Evolutionary conservation across 768 basidiomycete species (phyloP).

Genomic region (Clitopilus passeckerianus): DNA sequence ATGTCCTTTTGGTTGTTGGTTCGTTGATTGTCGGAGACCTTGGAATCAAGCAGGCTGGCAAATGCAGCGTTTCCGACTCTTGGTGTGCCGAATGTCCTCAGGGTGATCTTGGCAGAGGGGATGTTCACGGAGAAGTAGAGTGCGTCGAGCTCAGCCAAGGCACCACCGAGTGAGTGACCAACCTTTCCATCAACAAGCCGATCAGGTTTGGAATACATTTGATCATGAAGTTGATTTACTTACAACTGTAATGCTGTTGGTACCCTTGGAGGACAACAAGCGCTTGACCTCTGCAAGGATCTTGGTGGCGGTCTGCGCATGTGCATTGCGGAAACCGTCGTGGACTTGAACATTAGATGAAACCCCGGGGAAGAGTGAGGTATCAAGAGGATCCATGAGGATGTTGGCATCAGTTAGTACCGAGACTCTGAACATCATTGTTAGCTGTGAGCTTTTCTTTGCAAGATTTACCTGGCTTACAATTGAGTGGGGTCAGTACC

Average conservation of each 20-base stretch:
- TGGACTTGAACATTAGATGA: constrained; percentile 38
- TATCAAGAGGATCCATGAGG: constrained; percentile 29
- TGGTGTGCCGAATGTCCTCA: constrained; percentile 45
- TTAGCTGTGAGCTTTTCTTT: neutral
- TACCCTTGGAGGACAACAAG: constrained; percentile 30
- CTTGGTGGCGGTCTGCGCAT: constrained; percentile 37
- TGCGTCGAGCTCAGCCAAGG: constrained; percentile 46
- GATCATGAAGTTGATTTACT: constrained; percentile 5
- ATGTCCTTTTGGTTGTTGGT: constrained; percentile 38
- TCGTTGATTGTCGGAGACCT: constrained; percentile 35
- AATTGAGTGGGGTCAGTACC: constrained; percentile 54
- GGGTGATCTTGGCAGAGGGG: constrained; percentile 35
- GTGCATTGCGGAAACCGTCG: constrained; percentile 48
- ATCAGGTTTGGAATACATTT: constrained; percentile 9
- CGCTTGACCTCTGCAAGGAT: constrained; percentile 40
- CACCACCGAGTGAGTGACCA: constrained; percentile 50
- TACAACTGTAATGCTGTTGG: constrained; percentile 37
- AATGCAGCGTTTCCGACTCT: constrained; percentile 49
- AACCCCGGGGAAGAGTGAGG: constrained; percentile 52
- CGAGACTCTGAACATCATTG: constrained; percentile 30
- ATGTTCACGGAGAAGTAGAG: constrained; percentile 43
- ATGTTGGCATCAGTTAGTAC: constrained; percentile 47
- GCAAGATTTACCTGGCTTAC: constrained; percentile 22
- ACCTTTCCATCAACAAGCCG: constrained; percentile 18
- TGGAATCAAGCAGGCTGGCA: constrained; percentile 43